Evolutionary conservation across 495 filamentous ascomycete species (phyloP).

Genomic region (Podospora fimiseda): DNA sequence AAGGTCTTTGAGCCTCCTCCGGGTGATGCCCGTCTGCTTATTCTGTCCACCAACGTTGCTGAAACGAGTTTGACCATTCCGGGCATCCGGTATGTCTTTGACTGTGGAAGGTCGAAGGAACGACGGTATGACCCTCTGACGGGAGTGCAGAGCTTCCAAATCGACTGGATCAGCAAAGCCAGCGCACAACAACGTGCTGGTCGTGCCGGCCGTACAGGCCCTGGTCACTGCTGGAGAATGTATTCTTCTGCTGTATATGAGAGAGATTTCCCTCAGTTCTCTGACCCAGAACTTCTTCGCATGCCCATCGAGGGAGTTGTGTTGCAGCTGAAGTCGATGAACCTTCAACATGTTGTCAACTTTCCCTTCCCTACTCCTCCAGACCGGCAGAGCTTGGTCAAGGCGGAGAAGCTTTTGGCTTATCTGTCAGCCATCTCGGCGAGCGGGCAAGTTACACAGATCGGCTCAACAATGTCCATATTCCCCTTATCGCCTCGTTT

Average conservation of each 20-base stretch:
- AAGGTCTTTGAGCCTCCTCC: constrained; percentile 88
- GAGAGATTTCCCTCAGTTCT: constrained; percentile 77
- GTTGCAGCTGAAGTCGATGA: constrained; percentile 93
- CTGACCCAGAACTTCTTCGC: constrained; percentile 80
- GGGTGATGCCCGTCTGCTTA: constrained; percentile 75
- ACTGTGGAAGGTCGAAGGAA: constrained; percentile 85
- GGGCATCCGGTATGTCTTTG: constrained; percentile 92
- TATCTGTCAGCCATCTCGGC: constrained; percentile 63
- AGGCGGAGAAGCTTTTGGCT: constrained; percentile 77
- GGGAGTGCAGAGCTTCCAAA: constrained; percentile 90
- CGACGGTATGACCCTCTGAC: constrained; percentile 75
- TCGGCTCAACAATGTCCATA: constrained; percentile 73
- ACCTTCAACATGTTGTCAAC: constrained; percentile 79
- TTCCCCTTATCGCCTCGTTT: constrained; percentile 90
- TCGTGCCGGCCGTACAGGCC: constrained; percentile 90
- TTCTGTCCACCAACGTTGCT: constrained; percentile 93
- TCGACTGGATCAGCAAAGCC: constrained; percentile 96
- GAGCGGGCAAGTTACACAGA: constrained; percentile 65
- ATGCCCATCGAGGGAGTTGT: constrained; percentile 92
- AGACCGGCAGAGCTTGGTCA: constrained; percentile 67
- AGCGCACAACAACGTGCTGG: constrained; percentile 89
- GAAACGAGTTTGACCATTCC: constrained; percentile 97
- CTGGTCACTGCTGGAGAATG: constrained; percentile 89
- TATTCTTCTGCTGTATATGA: constrained; percentile 96
- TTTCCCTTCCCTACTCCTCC: constrained; percentile 98